These are phyloP conservation scores for Colletotrichum tropicicola DNA, from an alignment of 2,329 filamentous ascomycete species.

Conservation along the genomic window DNA sequence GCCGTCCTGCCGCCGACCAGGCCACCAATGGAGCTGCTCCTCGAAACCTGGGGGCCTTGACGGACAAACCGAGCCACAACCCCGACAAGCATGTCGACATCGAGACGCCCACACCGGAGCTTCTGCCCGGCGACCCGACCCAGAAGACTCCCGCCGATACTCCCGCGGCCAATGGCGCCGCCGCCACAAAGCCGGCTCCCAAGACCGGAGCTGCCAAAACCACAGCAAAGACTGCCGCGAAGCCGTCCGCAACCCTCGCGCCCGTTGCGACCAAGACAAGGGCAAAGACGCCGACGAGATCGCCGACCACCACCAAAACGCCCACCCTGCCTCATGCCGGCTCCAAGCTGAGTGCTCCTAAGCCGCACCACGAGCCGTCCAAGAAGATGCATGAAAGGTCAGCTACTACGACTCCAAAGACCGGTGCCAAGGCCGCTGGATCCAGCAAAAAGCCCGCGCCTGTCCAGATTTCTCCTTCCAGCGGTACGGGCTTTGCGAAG, in stretches of 20 bases:
- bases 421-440: slow-evolving; percentile 41
- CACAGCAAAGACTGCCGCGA: slow-evolving; percentile 38
- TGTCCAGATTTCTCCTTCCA: slow-evolving; percentile 47
- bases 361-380: slow-evolving; percentile 34
- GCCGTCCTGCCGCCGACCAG: slow-evolving; percentile 35
- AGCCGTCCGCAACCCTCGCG: slow-evolving; percentile 38
- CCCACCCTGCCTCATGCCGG: slow-evolving; percentile 45
- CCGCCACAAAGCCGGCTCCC: slow-evolving; percentile 34
- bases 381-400: slow-evolving; percentile 44
- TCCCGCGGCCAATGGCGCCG: slow-evolving; percentile 33
- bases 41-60: slow-evolving; percentile 33
- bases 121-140: slow-evolving; percentile 41
- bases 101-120: slow-evolving; percentile 44
- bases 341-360: slow-evolving; percentile 35
- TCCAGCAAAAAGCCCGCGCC: slow-evolving; percentile 54
- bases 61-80: slow-evolving; percentile 46
- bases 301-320: slow-evolving; percentile 47
- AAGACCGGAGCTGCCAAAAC: slow-evolving; percentile 29
- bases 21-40: slow-evolving; percentile 34
- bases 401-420: slow-evolving; percentile 36
- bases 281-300: slow-evolving; percentile 45
- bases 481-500: slow-evolving; percentile 59
- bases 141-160: slow-evolving; percentile 16
- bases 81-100: slow-evolving; percentile 51
- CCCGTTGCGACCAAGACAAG: slow-evolving; percentile 34